Percentiles rank a stretch among this genome's conserved stretches.
Conservation (phyloP, 2,329 filamentous ascomycete species). For the Magnaporthiopsis incrustans region DNA sequence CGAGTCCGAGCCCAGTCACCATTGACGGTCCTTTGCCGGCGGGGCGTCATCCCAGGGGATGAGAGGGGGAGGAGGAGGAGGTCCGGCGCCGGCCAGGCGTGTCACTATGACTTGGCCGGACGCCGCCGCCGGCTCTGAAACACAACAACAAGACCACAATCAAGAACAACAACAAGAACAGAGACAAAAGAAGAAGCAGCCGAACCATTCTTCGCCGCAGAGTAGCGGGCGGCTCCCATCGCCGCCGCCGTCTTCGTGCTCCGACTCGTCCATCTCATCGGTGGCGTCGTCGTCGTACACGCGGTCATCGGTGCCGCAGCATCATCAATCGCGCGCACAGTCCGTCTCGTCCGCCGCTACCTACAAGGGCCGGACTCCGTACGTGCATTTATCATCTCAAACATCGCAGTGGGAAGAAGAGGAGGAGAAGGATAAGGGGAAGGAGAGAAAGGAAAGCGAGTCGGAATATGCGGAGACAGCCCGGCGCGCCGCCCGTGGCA, state of each 20-base stretch:
- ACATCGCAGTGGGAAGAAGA: neutral
- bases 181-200: neutral
- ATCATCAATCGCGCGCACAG: neutral
- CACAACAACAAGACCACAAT: neutral
- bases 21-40: constrained; percentile 21
- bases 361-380: neutral
- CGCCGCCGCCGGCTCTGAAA: constrained; percentile 11
- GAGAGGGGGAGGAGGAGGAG: neutral
- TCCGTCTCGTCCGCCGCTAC: neutral
- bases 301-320: neutral
- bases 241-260: neutral
- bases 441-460: neutral
- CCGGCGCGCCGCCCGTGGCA: neutral
- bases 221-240: neutral
- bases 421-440: constrained; percentile 1
- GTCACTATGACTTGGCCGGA: constrained; percentile 32
- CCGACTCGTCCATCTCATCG: neutral
- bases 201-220: neutral
- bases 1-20: constrained; percentile 10
- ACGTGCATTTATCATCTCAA: neutral
- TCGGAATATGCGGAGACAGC: neutral
- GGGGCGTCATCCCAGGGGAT: constrained; percentile 10
- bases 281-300: neutral
- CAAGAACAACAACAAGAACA: neutral
- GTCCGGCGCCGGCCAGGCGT: constrained; percentile 14